These are phyloP conservation scores for Moricandia moricandioides DNA, from an alignment of 345 rosid genomes.

Conservation along the genomic window DNA sequence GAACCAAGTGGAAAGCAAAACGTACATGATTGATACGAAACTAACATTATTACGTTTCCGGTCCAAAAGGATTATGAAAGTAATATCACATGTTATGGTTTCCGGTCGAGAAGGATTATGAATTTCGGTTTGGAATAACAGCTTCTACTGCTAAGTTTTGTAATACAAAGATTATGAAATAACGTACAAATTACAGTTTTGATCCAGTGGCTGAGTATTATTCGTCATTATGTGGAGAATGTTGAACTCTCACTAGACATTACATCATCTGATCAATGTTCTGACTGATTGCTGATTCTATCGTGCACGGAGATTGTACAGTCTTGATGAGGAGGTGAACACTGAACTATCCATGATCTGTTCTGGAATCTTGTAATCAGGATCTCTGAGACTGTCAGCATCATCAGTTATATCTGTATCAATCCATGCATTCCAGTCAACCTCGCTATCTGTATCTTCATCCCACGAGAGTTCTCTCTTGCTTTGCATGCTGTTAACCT, in stretches of 20 bases:
- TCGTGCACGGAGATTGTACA: constrained; percentile 31
- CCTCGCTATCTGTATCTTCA: constrained; percentile 47
- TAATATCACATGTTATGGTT: too few relatives aligned
- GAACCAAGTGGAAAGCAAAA: too few relatives aligned
- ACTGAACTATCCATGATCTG: constrained; percentile 38
- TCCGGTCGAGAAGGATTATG: too few relatives aligned
- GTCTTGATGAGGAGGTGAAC: constrained; percentile 24
- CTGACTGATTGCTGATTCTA: not conserved
- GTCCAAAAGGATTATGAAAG: too few relatives aligned
- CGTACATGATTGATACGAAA: too few relatives aligned
- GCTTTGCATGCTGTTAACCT: constrained; percentile 52
- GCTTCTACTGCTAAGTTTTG: not conserved
- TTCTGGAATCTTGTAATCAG: constrained; percentile 49
- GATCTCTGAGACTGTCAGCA: constrained; percentile 46
- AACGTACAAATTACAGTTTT: not conserved
- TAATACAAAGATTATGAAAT: not conserved
- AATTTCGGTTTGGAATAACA: too few relatives aligned
- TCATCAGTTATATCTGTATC: constrained; percentile 56
- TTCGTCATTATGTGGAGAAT: not conserved
- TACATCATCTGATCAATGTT: not conserved
- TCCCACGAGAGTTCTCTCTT: constrained; percentile 40
- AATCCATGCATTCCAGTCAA: constrained; percentile 64
- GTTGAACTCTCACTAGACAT: not conserved
- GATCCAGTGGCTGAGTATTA: not conserved
- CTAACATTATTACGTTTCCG: too few relatives aligned